These are phyloP conservation scores for Lactifluus subvellereus DNA, from an alignment of 768 basidiomycete species.

Conservation along the genomic window DNA sequence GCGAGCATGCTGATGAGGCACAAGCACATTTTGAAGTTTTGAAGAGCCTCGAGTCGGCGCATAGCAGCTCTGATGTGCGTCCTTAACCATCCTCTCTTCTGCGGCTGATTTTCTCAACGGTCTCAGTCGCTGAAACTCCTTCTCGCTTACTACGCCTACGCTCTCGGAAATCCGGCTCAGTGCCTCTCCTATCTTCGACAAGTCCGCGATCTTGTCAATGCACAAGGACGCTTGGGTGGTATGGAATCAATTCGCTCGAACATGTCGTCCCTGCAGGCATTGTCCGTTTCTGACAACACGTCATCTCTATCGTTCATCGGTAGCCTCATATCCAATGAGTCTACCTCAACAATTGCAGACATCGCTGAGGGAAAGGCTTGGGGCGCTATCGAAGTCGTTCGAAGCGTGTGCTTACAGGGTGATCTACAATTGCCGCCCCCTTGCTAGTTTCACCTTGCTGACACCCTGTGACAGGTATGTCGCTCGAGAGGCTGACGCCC, in stretches of 20 bases:
- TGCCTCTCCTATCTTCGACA: conserved; percentile 55
- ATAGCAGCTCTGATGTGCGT: conserved; percentile 43
- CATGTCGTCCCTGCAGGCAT: conserved; percentile 35
- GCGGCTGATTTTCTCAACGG: conserved; percentile 11
- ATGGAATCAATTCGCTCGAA: conserved; percentile 41
- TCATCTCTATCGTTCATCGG: conserved; percentile 44
- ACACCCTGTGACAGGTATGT: conserved; percentile 54
- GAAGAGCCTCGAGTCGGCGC: conserved; percentile 18
- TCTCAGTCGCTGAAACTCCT: conserved; percentile 59
- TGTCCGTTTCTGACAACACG: conserved; percentile 32
- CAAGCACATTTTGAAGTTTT: conserved; percentile 9
- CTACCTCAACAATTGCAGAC: conserved; percentile 42
- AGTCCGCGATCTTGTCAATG: conserved; percentile 49
- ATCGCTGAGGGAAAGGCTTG: conserved; percentile 66
- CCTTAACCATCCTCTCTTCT: conserved; percentile 2
- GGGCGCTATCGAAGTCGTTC: conserved; percentile 66
- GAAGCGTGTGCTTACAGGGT: conserved; percentile 80
- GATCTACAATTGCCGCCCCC: conserved; percentile 20
- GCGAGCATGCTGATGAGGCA: conserved; percentile 18
- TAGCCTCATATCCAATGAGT: conserved; percentile 42
- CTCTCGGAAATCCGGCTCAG: conserved; percentile 56
- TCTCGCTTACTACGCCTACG: conserved; percentile 77
- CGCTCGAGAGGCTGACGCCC: conserved; percentile 54
- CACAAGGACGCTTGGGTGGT: conserved; percentile 48
- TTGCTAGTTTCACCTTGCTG: conserved; percentile 1